Evolutionary conservation across 148 eudicot species (phyloP).

Genomic region (Heliamphora exappendiculata): DNA sequence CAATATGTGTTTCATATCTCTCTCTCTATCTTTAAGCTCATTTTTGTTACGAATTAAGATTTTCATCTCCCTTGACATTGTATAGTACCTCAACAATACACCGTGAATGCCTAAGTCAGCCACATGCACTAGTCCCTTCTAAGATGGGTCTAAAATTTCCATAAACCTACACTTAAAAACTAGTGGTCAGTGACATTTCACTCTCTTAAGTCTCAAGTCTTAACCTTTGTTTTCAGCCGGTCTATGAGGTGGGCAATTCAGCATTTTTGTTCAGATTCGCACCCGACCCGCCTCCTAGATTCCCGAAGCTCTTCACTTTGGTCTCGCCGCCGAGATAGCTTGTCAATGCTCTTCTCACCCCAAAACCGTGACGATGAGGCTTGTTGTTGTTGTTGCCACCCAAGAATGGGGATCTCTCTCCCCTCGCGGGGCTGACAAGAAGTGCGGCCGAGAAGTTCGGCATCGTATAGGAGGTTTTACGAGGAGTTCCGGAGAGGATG

Average conservation of each 20-base stretch:
- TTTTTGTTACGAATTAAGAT: no score
- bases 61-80: no score
- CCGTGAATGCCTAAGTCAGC: no score
- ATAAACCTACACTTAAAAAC: no score
- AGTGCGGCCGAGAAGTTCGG: constrained; percentile 51
- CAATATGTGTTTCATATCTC: no score
- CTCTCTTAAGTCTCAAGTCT: no score
- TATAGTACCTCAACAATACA: no score
- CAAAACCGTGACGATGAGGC: constrained; percentile 58
- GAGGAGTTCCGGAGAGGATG: constrained; percentile 62
- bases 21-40: no score
- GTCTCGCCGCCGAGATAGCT: constrained; percentile 66
- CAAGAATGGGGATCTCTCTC: constrained; percentile 60
- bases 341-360: constrained; percentile 65
- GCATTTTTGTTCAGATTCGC: constrained; percentile 20
- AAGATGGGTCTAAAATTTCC: no score
- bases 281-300: constrained; percentile 25
- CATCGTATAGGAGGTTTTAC: constrained; percentile 34
- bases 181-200: no score
- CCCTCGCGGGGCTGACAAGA: constrained; percentile 43
- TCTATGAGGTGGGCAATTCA: constrained; percentile 25
- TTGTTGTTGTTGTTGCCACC: constrained; percentile 35
- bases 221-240: no score
- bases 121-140: no score
- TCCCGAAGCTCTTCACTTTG: constrained; percentile 30